Evolutionary conservation across 495 filamentous ascomycete genomes (phyloP), one percentile per base, ranked within the genome.

Genomic region (Penicillium coprophilum): DNA sequence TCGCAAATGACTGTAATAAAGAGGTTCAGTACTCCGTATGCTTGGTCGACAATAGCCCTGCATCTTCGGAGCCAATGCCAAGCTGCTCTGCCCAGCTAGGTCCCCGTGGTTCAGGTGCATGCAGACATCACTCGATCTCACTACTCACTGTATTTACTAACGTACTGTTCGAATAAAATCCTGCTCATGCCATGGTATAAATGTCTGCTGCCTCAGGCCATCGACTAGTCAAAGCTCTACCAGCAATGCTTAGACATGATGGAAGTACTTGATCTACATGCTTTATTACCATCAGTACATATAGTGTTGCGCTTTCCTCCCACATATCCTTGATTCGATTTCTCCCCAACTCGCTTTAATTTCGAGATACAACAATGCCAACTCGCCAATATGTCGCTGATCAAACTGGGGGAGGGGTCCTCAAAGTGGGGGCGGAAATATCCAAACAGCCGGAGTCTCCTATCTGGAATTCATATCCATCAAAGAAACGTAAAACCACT

Each of bases 361-460:
- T 1, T 15, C 5, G 13, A 36, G n/a, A n/a, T 36, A 4, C 15
- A 13, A 15, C 6, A 36, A 9, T n/a, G 3, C n/a, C 34, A 38
- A 38, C 34, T 8, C 34, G 34, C 6, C 34, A 17, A 38, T n/a
- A 3, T 11, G 8, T 38, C 15, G 15, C 2, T 2, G 15, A 38
- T 38, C 34, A 38, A 17, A 13, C 45, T 5, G 11, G 27, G 23
- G 36, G 23, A 21, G 32, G 38, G 49, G 50, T 40, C 36, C 19
- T 17, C 38, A 28, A 41, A 41, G 50, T 52, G 50, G 36, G 50
- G 36, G 24, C 36, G n/a, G 24, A 15, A 43, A 28, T 41, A 24
- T n/a, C 49, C 24, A 30, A 41, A 41, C 9, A 19, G 13, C 38
- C 17, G 48, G 20, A 9, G 36, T 52, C 38, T 52, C 32, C 10